Evolutionary conservation across 2,329 filamentous ascomycete genomes (phyloP).

Genomic region (Dactylella cylindrospora): DNA sequence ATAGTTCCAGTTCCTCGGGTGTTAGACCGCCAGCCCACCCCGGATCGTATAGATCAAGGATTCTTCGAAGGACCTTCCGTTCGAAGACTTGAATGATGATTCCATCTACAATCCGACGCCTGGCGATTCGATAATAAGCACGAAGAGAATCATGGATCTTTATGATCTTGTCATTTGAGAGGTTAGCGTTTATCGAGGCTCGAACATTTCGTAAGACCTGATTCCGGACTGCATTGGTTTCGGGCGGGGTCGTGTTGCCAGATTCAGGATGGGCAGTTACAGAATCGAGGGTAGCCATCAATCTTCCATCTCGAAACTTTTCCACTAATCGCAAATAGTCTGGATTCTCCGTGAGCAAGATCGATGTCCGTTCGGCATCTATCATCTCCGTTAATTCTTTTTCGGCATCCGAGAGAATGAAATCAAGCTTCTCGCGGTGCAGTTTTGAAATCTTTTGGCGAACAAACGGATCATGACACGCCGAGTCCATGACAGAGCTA

Average conservation of each 20-base stretch:
- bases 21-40: not conserved
- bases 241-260: slow-evolving; percentile 1
- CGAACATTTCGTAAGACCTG: slow-evolving; percentile 16
- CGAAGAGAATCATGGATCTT: slow-evolving; percentile 18
- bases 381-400: slow-evolving; percentile 10
- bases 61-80: slow-evolving; percentile 9
- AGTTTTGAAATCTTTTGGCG: slow-evolving; percentile 12
- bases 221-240: slow-evolving; percentile 1
- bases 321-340: slow-evolving; percentile 4
- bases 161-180: slow-evolving; percentile 1
- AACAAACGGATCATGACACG: slow-evolving; percentile 5
- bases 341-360: slow-evolving; percentile 24
- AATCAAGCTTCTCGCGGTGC: not conserved
- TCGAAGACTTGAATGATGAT: slow-evolving; percentile 29
- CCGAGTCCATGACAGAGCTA: not conserved
- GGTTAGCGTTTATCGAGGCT: slow-evolving; percentile 7
- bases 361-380: slow-evolving; percentile 14
- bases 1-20: not conserved
- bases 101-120: slow-evolving; percentile 19
- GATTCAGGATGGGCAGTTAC: slow-evolving; percentile 5
- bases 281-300: slow-evolving; percentile 12
- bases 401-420: not conserved
- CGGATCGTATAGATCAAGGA: slow-evolving; percentile 5
- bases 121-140: slow-evolving; percentile 18
- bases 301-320: slow-evolving; percentile 6